Conservation (phyloP, 768 basidiomycete species). For the Trametes gibbosa region DNA sequence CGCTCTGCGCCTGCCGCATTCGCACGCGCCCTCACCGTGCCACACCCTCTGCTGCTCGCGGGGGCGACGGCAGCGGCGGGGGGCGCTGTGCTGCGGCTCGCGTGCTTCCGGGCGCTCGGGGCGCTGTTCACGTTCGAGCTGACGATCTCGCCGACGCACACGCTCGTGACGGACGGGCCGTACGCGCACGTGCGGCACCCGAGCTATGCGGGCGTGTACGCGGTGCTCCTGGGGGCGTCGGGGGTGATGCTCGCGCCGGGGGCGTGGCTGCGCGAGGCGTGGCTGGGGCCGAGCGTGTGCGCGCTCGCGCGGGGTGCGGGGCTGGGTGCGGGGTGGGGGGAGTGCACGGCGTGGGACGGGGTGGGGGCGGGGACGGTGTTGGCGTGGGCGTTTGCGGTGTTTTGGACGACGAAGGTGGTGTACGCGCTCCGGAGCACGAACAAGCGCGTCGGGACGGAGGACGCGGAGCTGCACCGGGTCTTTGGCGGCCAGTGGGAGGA, state of each 20-base stretch:
- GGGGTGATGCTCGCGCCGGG: slow-evolving; percentile 23
- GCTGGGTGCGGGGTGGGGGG: background rate
- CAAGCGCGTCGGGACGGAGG: slow-evolving; percentile 27
- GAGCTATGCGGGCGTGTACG: slow-evolving; percentile 34
- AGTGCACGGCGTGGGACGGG: background rate
- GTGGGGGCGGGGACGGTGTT: slow-evolving; percentile 11
- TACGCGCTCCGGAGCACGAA: slow-evolving; percentile 29
- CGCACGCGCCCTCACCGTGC: slow-evolving; percentile 2
- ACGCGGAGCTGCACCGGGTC: slow-evolving; percentile 23
- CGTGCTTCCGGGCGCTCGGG: slow-evolving; percentile 39
- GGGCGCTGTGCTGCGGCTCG: slow-evolving; percentile 35
- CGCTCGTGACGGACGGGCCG: slow-evolving; percentile 38
- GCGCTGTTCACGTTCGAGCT: slow-evolving; percentile 40
- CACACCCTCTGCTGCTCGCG: slow-evolving; percentile 28
- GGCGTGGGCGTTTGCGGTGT: slow-evolving; percentile 22
- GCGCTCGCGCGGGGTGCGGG: background rate
- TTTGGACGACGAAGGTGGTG: slow-evolving; percentile 30
- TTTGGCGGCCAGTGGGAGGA: slow-evolving; percentile 28
- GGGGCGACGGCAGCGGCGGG: slow-evolving; percentile 28
- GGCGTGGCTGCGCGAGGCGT: slow-evolving; percentile 25
- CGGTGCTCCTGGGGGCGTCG: slow-evolving; percentile 26
- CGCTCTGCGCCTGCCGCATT: background rate
- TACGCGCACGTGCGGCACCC: slow-evolving; percentile 43
- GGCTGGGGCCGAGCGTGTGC: slow-evolving; percentile 6
- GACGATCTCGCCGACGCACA: slow-evolving; percentile 35